Evolutionary conservation across 495 filamentous ascomycete species (phyloP), one percentile per base, ranked within the genome.

Genomic region (Letharia columbiana): DNA sequence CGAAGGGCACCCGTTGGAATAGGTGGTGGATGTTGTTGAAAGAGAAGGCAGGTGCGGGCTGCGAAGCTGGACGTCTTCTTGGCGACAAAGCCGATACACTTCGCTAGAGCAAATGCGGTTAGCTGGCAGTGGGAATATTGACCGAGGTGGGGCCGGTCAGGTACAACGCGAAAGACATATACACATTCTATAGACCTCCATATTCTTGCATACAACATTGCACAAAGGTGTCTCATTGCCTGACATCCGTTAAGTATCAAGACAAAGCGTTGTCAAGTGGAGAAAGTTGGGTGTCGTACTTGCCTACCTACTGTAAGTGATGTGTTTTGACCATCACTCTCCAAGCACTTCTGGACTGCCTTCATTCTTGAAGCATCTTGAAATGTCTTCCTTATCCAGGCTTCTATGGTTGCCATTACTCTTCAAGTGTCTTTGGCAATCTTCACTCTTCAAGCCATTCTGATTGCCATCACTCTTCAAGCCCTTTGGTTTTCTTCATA

Each of bases 21-120:
- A 69, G 50, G 44, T 63, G 40, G 60, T 54, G 31, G 64, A 41
- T 59, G 64, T 56, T 66, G 63, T 59, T 66, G 61, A 54, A 52
- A 52, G 44, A 59, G 37, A 37, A 65, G 39, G 35, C 65, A 23
- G 63, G 52, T 50, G 66, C 44, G 58, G 52, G 49, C 49, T 68
- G 62, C 7, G 18, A 52, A 61, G 66, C 28, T 64, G 66, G 45
- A 65, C 1, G 40, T 39, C 57, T 45, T 58, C 41, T 65, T 65
- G 63, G 63, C 63, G 50, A 59, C 40, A 61, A 33, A 28, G 52
- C 63, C 40, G 40, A 35, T 59, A 59, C 20, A 47, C 23, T 9
- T 23, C 40, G 50, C 63, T 65, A 65, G 41, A 33, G n/a, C 40
- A 13, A 10, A 47, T 44, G 10, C n/a, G 6, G 63, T 31, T 44